A percentile compares a stretch with the other conserved stretches of the same genome.
phyloP scores from a whole-genome alignment of 495 filamentous ascomycete species.

The Lophium mytilinum region DNA sequence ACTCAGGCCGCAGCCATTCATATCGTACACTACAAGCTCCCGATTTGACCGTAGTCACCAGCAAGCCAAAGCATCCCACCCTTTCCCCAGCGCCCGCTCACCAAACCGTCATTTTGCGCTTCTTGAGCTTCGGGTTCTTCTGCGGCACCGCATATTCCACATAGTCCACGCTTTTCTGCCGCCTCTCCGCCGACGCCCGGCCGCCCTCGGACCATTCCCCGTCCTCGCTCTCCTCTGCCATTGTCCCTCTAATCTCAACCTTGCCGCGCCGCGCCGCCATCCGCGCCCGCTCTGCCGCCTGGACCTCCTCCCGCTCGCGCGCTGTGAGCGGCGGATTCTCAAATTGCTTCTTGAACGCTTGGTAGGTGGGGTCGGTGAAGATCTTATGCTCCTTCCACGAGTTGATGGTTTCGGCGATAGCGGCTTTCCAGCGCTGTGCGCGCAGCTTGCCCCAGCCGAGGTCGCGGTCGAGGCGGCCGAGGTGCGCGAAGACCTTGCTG shows the following conservation, averaged over 20 bases:
- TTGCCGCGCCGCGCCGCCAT: conserved; percentile 57
- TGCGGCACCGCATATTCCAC: no score
- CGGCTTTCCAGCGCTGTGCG: conserved; percentile 85
- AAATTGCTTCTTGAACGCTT: conserved; percentile 68
- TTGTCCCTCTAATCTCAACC: conserved; percentile 47
- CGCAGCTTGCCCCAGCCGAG: conserved; percentile 75
- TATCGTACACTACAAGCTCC: no score
- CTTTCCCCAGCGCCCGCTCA: no score
- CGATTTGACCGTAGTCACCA: no score
- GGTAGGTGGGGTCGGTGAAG: conserved; percentile 65
- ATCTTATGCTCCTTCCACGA: conserved; percentile 89
- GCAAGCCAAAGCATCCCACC: no score
- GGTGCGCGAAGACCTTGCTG: conserved; percentile 66
- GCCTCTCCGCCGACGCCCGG: no score
- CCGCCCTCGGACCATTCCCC: no score
- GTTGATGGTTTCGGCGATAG: conserved; percentile 60
- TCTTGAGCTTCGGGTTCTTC: no score
- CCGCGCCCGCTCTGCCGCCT: conserved; percentile 25
- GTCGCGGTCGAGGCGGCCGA: conserved; percentile 70
- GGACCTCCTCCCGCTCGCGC: conserved; percentile 32
- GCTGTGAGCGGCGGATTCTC: conserved; percentile 60
- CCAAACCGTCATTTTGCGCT: no score
- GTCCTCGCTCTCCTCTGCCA: conserved; percentile 29
- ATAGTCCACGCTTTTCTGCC: no score
- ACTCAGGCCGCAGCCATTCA: no score